Evolutionary conservation across 495 filamentous ascomycete species (phyloP), one percentile per base, ranked within the genome.

Genomic region (Neurospora africana): DNA sequence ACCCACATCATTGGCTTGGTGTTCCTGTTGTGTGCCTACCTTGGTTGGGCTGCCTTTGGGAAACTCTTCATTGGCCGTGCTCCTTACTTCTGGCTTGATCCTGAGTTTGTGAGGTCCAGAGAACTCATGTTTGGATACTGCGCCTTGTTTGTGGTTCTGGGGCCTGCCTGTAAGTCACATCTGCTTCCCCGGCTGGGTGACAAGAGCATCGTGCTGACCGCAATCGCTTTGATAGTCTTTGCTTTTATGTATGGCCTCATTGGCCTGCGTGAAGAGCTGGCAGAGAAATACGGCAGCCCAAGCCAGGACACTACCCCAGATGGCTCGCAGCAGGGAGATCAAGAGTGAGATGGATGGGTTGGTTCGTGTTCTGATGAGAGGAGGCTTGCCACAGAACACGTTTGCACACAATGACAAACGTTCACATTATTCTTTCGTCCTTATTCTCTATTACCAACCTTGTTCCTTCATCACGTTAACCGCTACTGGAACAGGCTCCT

Each of bases 31-130:
- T 71, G 75, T 7, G 61, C 77, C 21, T 88, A 87, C 70, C 77
- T 86, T 30, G 81, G 78, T 4, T 87, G 84, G 86, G 81, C 82
- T 13, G 79, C 78, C 17, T 71, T 87, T 37, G 85, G 86, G 44
- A 79, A 84, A 69, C 72, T 81, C 8, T 36, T 83, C 69, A 86
- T 84, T 0, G 84, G 83, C 70, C 77, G 82, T 37, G 83, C 81
- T 44, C 79, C 81, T 9, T 85, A 82, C 75, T 86, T 83, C 74
- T 87, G 85, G 79, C 77, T 88, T 44, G 83, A 87, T 47, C 79
- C 78, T 11, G 74, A 81, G 35, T 65, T 73, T 35, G 75, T 76
- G 13, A 78, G 78, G 58, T 79, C 76, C 74, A 76, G 78, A 19
- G 75, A 80, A 71, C 75, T 81, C 17, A 76, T 83, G 33, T 68